Evolutionary conservation across 441 rosid species (phyloP).

Genomic region (Populus hybrid): DNA sequence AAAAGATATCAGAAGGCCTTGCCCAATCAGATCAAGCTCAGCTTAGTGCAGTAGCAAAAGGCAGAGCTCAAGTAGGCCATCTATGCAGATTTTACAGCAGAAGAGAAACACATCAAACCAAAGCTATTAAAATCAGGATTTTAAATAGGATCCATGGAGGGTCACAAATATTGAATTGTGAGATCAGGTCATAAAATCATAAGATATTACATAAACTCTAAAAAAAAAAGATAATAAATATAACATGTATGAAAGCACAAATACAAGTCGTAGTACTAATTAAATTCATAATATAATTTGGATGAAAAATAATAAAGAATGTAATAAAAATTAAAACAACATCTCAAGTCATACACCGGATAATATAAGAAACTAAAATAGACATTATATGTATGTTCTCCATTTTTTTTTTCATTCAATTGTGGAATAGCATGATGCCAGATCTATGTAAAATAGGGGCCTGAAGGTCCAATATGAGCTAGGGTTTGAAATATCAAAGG

Average conservation of each 20-base stretch:
- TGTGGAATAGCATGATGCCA: neutral
- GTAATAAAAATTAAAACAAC: neutral
- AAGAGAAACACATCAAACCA: neutral
- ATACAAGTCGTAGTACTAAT: neutral
- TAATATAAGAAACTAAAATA: neutral
- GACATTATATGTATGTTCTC: neutral
- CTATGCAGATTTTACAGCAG: neutral
- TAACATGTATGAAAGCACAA: neutral
- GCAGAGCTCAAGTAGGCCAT: neutral
- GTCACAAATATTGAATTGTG: neutral
- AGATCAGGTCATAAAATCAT: neutral
- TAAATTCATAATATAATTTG: neutral
- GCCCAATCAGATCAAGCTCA: neutral
- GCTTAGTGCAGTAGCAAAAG: neutral
- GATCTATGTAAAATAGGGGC: neutral
- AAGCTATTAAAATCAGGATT: neutral
- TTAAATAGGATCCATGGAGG: neutral
- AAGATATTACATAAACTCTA: neutral
- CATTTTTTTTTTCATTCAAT: neutral
- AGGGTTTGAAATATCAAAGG: no score
- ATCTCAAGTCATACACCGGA: neutral
- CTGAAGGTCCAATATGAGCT: no score
- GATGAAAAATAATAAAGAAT: no score
- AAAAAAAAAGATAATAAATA: neutral
- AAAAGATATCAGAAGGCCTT: neutral